These are phyloP conservation scores for Clonostachys chloroleuca DNA, from an alignment of 2,329 filamentous ascomycete species.

Conservation along the genomic window DNA sequence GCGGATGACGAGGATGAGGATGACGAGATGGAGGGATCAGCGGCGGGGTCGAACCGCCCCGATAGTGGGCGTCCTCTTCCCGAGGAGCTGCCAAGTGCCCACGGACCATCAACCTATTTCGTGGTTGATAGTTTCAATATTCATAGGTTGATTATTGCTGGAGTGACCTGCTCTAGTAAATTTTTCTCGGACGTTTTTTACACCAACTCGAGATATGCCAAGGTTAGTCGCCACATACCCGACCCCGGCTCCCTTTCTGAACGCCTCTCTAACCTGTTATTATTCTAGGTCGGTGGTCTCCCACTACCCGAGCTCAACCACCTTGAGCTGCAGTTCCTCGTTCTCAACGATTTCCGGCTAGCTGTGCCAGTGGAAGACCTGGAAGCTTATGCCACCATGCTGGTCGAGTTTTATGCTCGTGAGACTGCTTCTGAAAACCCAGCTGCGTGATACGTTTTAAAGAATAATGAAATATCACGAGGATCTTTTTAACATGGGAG, in stretches of 20 bases:
- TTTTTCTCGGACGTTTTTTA: conserved; percentile 99
- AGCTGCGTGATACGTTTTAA: no score
- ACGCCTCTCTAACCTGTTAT: conserved; percentile 6
- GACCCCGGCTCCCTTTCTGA: neutral
- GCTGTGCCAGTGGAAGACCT: conserved; percentile 92
- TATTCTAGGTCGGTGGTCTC: conserved; percentile 78
- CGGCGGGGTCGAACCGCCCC: neutral
- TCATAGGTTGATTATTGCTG: conserved; percentile 91
- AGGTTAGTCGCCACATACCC: conserved; percentile 55
- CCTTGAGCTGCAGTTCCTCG: conserved; percentile 89
- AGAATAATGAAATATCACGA: no score
- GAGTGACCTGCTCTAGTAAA: conserved; percentile 97
- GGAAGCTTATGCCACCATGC: conserved; percentile 95
- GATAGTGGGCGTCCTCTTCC: conserved; percentile 13
- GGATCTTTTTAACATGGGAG: no score
- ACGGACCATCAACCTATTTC: conserved; percentile 57
- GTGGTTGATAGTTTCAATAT: conserved; percentile 99
- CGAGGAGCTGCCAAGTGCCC: conserved; percentile 15
- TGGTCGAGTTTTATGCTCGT: conserved; percentile 94
- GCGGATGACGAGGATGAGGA: conserved; percentile 34
- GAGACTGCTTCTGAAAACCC: conserved; percentile 51
- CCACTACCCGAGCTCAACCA: conserved; percentile 92
- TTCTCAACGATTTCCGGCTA: conserved; percentile 93
- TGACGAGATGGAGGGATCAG: conserved; percentile 18
- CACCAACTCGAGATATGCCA: conserved; percentile 97